Evolutionary conservation across 495 filamentous ascomycete genomes (phyloP), one percentile per base, ranked within the genome.

Genomic region (Hyaloscypha variabilis): DNA sequence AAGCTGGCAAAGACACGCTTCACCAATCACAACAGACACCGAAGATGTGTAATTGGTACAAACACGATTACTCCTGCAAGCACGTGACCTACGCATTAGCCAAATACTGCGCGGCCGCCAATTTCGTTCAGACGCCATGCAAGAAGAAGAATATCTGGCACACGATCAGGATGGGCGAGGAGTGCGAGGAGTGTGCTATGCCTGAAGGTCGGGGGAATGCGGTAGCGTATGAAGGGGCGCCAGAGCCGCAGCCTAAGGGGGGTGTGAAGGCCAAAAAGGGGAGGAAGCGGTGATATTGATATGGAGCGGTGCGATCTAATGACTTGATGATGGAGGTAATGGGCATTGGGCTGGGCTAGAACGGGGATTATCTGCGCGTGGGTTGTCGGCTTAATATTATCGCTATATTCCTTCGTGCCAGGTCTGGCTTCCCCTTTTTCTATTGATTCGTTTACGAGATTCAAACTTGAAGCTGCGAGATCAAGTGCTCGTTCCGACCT

Each of bases 111-210:
- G 2, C 34, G 6, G 23, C 34, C 2, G 69, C 42, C 8, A 57
- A 52, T 19, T 58, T 71, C 8, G 54, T 71, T n/a, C 71, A 73
- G 53, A 71, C 66, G 2, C 67, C 71, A 8, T 73, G 71, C 59
- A 68, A 69, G 58, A 67, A 71, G 51, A 65, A 61, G 34, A 62
- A 29, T 25, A 70, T 73, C 58, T 71, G 69, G 71, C 69, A 73
- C 28, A 69, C 62, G 36, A 68, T 73, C 19, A 39, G 62, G 3
- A 64, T 69, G 64, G 62, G 60, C 14, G 71, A 71, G 60, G 60
- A 54, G 6, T 73, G 71, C 56, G 69, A 71, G 39, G 64, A 71
- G 8, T 73, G 71, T 62, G 64, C 64, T 29, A 51, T 69, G 30
- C 68, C 68, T 14, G 57, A 59, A 46, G 29, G 30, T 21, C 19